Evolutionary conservation across 768 basidiomycete species (phyloP).

Genomic region (Gymnopilus dilepis): DNA sequence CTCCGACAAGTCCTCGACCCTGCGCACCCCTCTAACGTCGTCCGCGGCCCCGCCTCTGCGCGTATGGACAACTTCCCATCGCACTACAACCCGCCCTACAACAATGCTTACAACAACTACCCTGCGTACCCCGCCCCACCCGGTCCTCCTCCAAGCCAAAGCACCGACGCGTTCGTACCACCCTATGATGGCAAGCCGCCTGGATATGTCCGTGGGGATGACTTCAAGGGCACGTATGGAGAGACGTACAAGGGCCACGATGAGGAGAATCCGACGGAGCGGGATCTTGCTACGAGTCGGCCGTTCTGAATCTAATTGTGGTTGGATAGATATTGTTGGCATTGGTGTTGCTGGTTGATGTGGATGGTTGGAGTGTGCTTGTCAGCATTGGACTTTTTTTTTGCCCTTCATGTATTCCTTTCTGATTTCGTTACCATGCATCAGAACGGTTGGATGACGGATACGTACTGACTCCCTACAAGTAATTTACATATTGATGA

Average conservation of each 20-base stretch:
- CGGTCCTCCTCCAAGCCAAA: conserved; percentile 49
- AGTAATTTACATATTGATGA: neutral
- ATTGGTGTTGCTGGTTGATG: neutral
- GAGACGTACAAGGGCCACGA: conserved; percentile 49
- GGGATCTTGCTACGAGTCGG: conserved; percentile 47
- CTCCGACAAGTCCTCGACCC: conserved; percentile 81
- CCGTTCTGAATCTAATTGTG: conserved; percentile 25
- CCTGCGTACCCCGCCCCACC: conserved; percentile 52
- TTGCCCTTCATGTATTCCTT: neutral
- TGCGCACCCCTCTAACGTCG: conserved; percentile 53
- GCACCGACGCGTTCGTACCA: conserved; percentile 42
- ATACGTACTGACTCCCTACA: conserved; percentile 1
- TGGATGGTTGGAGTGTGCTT: neutral
- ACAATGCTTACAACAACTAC: conserved; percentile 36
- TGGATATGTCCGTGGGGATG: conserved; percentile 46
- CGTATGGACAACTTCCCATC: conserved; percentile 46
- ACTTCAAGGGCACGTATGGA: conserved; percentile 32
- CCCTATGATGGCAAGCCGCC: conserved; percentile 52
- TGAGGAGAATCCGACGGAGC: conserved; percentile 41
- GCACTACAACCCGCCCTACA: conserved; percentile 68
- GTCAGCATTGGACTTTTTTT: neutral
- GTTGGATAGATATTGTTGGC: neutral
- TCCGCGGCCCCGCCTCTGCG: conserved; percentile 49
- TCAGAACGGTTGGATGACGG: neutral
- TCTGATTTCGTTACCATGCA: neutral